phyloP scores from a whole-genome alignment of 23 red algal genomes.

The Chondrus crispus region DNA sequence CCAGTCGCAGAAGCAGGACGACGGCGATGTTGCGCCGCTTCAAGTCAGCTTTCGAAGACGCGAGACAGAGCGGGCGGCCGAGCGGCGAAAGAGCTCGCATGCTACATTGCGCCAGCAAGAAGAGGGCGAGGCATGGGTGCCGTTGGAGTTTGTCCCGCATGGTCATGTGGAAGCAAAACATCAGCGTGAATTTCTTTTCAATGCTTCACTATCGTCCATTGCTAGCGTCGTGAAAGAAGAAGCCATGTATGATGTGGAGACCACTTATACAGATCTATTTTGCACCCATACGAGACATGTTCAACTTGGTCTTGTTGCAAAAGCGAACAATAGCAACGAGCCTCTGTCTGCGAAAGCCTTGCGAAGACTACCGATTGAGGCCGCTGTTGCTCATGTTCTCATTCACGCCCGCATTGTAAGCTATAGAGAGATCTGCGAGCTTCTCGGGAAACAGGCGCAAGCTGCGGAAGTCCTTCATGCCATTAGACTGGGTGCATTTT shows the following conservation, averaged over 20 bases:
- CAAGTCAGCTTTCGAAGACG: conserved; percentile 30
- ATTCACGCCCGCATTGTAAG: neutral
- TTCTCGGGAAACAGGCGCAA: neutral
- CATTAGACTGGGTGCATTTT: neutral
- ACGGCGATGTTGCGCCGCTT: neutral
- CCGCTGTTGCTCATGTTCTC: conserved; percentile 1
- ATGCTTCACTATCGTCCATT: neutral
- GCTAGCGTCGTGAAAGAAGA: neutral
- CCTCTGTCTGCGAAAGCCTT: conserved; percentile 26
- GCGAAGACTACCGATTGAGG: neutral
- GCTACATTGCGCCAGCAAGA: conserved; percentile 23
- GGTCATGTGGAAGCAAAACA: neutral
- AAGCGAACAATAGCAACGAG: neutral
- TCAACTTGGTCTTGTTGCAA: conserved; percentile 20
- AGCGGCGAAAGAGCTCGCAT: conserved; percentile 38
- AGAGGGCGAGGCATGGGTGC: conserved; percentile 22
- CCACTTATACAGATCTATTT: conserved; percentile 42
- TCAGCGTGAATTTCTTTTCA: neutral
- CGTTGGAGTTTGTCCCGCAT: neutral
- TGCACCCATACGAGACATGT: conserved; percentile 12
- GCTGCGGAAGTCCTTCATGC: neutral
- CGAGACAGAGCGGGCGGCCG: conserved; percentile 33
- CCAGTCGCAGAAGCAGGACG: neutral
- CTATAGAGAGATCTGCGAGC: neutral
- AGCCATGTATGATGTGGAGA: neutral